Evolutionary conservation across 169 alveolate genomes (phyloP), one percentile per base, ranked within the genome.

Genomic region (Cryptosporidium viatorum): DNA sequence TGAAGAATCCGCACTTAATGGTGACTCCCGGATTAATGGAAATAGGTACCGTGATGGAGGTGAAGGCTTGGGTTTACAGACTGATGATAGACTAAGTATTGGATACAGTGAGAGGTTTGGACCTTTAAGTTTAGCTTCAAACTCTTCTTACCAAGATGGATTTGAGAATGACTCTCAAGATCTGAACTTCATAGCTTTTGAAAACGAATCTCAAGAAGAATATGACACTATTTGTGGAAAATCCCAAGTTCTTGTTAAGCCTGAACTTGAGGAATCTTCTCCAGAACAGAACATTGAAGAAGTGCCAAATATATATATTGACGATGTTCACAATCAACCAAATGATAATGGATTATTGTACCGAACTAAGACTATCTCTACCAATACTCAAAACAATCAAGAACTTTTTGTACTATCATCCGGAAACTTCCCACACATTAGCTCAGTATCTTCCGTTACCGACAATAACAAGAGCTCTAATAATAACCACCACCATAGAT

Each of bases 151-250:
- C 18, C 55, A 73, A n/a, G 86, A 73, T 18, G 68, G 43, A 5
- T 31, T 74, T 31, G 86, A 59, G 55, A 29, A 62, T 5, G 58
- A 41, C 9, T 62, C 68, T n/a, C 69, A 80, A 5, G 69, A 80
- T 43, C 14, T 62, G 26, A 65, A 80, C 52, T 80, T 80, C 33
- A 67, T 80, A 31, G 89, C 89, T 29, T 80, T 80, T 62, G 89
- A 67, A 26, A 48, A 80, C 18, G 89, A 60, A 18, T 14, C 16
- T 31, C 58, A 35, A 0, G 41, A 10, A 5, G 60, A 70, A 10
- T n/a, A 48, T 8, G 23, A 39, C 16, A 21, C 21, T 0, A 18
- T 12, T 58, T 33, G 10, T 7, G 84, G 26, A 0, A 45, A 50
- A 10, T 9, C 31, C 12, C 45, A 39, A 8, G 14, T 26, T 26